Evolutionary conservation across 306 rosid species (phyloP).

Genomic region (Vachellia pachyceras): DNA sequence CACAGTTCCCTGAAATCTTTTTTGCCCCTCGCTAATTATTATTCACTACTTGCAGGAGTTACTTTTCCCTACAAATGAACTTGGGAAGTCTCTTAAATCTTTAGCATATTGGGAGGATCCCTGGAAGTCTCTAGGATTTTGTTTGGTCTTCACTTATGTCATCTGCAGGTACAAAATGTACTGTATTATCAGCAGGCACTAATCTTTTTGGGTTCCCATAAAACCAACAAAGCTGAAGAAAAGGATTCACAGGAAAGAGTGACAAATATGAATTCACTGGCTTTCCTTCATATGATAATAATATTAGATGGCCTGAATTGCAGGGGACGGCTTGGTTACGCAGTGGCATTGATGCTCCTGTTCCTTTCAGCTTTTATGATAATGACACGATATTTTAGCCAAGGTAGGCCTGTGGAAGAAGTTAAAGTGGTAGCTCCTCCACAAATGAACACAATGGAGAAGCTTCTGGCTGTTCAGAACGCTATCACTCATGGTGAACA

Average conservation of each 20-base stretch:
- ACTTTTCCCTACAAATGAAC: constrained; percentile 69
- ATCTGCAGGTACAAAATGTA: constrained; percentile 74
- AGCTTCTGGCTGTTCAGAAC: constrained; percentile 91
- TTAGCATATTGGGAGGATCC: constrained; percentile 91
- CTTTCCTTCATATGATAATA: constrained; percentile 19
- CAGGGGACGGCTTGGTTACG: constrained; percentile 88
- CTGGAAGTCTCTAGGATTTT: constrained; percentile 69
- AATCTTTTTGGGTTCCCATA: not conserved
- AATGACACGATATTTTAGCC: constrained; percentile 57
- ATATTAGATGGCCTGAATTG: constrained; percentile 34
- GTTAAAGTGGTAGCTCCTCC: constrained; percentile 87
- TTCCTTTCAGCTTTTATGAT: constrained; percentile 73
- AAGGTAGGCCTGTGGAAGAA: constrained; percentile 59
- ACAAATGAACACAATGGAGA: constrained; percentile 89
- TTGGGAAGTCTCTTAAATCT: constrained; percentile 68
- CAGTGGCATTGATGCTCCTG: constrained; percentile 55
- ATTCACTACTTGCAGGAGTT: constrained; percentile 70
- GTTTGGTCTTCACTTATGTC: constrained; percentile 64
- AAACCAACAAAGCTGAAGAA: not conserved
- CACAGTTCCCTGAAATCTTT: constrained; percentile 25
- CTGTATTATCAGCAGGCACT: not conserved
- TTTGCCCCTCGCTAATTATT: constrained; percentile 30
- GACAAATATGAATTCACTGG: not conserved
- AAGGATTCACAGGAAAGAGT: not conserved
- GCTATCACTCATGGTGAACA: constrained; percentile 79